Evolutionary conservation across 306 rosid species (phyloP), one percentile per base, ranked within the genome.

Genomic region (Crataegus laevigata): DNA sequence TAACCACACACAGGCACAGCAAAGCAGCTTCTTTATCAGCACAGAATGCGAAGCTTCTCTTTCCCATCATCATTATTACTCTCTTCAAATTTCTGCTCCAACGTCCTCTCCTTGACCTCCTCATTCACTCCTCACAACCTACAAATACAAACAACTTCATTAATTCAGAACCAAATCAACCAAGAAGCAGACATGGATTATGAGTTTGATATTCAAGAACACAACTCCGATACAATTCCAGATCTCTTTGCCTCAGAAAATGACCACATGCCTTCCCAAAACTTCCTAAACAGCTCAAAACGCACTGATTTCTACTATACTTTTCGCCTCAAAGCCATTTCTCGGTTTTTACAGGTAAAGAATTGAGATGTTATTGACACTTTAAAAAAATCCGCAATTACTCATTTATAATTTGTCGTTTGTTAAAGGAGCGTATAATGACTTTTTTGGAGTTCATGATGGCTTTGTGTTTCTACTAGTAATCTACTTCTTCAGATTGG

Each of bases 21-120:
- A 15, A 47, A 47, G 54, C 54, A 47, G 54, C 54, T 47, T 15
- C 19, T 47, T 15, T 80, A 28, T 76, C 82, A 74, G 74, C 91
- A 81, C 84, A 81, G 85, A 87, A 84, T 84, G 85, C 84, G 82
- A 87, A 86, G 87, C 89, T 91, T 89, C 89, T 84, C 82, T 77
- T 80, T 89, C 75, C 72, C 83, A 75, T 84, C 90, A 81, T 85
- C 79, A 77, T 84, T 81, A 79, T 42, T 81, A 74, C 86, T 65
- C 71, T 74, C 85, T 85, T 68, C 64, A 18, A 47, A 68, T 80
- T 75, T 79, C 81, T 86, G 73, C 83, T 72, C 43, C 87, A 28
- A 32, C 51, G 57, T 65, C 64, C 79, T 68, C 84, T 65, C 83
- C 78, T 82, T 85, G 75, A 80, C 75, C 58, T 66, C 72, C 77